These are phyloP conservation scores for Acidiella bohemica DNA, from an alignment of 495 filamentous ascomycete genomes.

Conservation along the genomic window DNA sequence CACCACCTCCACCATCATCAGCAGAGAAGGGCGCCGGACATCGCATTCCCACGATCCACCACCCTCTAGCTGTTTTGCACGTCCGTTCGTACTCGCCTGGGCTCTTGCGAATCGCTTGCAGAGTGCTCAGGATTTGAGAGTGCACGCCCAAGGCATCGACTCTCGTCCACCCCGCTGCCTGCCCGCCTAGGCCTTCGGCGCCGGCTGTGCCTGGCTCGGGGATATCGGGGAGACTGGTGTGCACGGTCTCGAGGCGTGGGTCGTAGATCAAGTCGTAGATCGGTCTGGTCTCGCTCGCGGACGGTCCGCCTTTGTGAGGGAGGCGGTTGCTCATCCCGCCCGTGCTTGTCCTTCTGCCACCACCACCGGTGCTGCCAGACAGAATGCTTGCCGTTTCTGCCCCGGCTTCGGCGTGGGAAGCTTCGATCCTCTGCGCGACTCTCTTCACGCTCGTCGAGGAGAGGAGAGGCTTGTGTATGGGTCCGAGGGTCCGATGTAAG, in stretches of 20 bases:
- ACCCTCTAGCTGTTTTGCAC: conserved; percentile 78
- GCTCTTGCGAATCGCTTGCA: conserved; percentile 46
- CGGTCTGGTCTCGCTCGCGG: conserved; percentile 29
- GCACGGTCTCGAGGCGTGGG: conserved; percentile 56
- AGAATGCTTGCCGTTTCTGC: conserved; percentile 34
- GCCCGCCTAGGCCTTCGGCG: conserved; percentile 17
- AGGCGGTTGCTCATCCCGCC: too few relatives aligned
- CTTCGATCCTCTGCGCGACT: conserved; percentile 36
- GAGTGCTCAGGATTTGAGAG: conserved; percentile 65
- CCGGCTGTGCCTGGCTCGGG: conserved; percentile 43
- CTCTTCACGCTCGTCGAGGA: conserved; percentile 48
- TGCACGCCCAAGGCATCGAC: conserved; percentile 86
- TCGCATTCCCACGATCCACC: conserved; percentile 94
- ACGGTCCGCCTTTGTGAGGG: conserved; percentile 34
- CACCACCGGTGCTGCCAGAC: conserved; percentile 22
- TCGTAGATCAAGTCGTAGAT: conserved; percentile 86
- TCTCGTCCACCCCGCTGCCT: conserved; percentile 46
- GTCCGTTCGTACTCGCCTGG: conserved; percentile 64
- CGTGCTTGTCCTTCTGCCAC: too few relatives aligned
- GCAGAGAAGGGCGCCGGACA: conserved; percentile 13
- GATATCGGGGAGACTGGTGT: conserved; percentile 82
- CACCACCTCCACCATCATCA: conserved; percentile 3
- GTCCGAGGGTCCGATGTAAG: conserved; percentile 67
- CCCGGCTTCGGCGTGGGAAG: conserved; percentile 1
- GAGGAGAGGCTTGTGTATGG: conserved; percentile 58